Conservation (phyloP, 2,329 filamentous ascomycete species). For the Aspergillus sp. region DNA sequence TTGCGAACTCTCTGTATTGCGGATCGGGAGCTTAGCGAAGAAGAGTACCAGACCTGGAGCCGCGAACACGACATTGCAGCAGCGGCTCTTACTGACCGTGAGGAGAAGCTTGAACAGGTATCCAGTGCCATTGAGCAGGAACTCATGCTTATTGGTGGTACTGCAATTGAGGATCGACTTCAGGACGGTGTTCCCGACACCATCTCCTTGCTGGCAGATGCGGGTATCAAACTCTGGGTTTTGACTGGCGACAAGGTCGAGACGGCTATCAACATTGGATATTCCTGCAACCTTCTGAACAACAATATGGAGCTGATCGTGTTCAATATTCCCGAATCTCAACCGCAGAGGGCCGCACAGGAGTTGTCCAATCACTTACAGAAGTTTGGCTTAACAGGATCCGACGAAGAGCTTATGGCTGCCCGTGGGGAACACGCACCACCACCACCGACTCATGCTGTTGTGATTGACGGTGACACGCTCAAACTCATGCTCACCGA, state of each 20-base stretch:
- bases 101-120: conserved; percentile 86
- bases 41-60: conserved; percentile 79
- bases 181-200: conserved; percentile 97
- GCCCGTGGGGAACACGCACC: conserved; percentile 80
- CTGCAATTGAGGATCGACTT: conserved; percentile 92
- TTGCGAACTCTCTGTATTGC: conserved; percentile 92
- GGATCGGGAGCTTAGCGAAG: conserved; percentile 68
- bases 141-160: conserved; percentile 80
- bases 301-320: conserved; percentile 97
- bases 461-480: conserved; percentile 92
- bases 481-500: conserved; percentile 82
- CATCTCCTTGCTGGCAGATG: conserved; percentile 80
- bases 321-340: conserved; percentile 74
- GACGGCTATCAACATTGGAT: conserved; percentile 98
- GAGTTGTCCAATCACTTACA: conserved; percentile 68
- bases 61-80: conserved; percentile 82
- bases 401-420: conserved; percentile 71
- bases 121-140: conserved; percentile 88
- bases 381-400: conserved; percentile 72
- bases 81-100: conserved; percentile 73
- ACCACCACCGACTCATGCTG: conserved; percentile 78
- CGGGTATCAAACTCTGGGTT: conserved; percentile 98
- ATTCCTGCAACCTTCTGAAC: conserved; percentile 94
- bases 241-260: conserved; percentile 97
- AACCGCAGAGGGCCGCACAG: conserved; percentile 56